Conservation (phyloP, 2,329 filamentous ascomycete species). For the Fusarium compactum region DNA sequence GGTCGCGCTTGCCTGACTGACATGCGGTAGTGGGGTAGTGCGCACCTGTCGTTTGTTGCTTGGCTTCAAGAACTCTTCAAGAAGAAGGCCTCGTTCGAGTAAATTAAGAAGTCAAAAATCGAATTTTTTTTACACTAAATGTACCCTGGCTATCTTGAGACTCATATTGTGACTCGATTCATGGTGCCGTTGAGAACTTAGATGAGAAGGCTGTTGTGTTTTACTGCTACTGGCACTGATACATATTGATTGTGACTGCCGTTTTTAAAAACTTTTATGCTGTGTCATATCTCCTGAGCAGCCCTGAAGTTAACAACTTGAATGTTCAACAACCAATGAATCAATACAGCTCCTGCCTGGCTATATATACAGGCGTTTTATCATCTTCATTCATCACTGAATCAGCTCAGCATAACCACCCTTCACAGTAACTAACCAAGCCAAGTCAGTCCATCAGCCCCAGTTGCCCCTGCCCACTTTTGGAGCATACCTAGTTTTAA, state of each 20-base stretch:
- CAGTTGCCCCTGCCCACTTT: background rate
- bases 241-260: background rate
- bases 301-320: background rate
- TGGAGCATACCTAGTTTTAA: background rate
- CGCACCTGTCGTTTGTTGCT: background rate
- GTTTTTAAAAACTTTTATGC: background rate
- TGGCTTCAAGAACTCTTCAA: background rate
- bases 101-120: background rate
- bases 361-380: background rate
- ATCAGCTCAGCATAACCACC: background rate
- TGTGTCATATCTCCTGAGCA: background rate
- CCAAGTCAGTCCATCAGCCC: background rate
- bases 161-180: background rate
- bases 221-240: background rate
- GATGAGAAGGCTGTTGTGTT: background rate
- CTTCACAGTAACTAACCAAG: background rate
- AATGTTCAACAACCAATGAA: background rate
- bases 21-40: background rate
- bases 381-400: background rate
- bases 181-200: background rate
- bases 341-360: background rate
- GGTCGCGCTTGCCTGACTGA: background rate
- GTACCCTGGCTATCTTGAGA: accelerated
- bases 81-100: background rate
- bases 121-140: background rate